Evolutionary conservation across 768 basidiomycete genomes (phyloP).

Genomic region (Dacryopinax spathularia): DNA sequence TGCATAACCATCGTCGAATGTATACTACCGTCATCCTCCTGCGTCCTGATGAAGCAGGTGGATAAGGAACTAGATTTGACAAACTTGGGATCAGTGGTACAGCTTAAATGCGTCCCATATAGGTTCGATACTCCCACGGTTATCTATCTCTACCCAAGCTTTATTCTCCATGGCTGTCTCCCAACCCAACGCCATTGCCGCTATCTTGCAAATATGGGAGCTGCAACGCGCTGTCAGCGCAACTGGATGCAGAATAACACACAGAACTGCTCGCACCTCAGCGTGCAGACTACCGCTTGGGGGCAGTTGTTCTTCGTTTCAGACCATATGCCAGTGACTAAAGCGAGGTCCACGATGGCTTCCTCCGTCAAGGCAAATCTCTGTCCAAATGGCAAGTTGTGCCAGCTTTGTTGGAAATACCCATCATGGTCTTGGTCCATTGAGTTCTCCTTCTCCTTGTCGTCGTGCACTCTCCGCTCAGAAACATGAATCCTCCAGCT

Average conservation of each 20-base stretch:
- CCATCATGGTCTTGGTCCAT: conserved; percentile 1
- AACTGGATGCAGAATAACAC: conserved; percentile 1
- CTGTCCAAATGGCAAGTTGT: conserved; percentile 19
- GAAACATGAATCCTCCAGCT: conserved; percentile 35
- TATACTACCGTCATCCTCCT: no score
- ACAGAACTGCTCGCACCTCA: conserved; percentile 32
- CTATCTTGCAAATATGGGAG: conserved; percentile 45
- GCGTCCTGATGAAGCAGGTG: no score
- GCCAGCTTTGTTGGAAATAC: conserved; percentile 27
- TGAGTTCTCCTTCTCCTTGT: conserved; percentile 20
- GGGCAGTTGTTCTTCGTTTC: conserved; percentile 32
- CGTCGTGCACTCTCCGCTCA: conserved; percentile 22
- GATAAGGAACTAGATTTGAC: not conserved
- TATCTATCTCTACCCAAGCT: conserved; percentile 56
- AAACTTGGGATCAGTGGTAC: conserved; percentile 13
- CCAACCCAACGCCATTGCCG: conserved; percentile 53
- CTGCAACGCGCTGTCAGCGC: conserved; percentile 22
- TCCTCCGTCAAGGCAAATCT: conserved; percentile 43
- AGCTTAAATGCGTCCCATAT: conserved; percentile 46
- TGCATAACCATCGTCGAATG: not conserved
- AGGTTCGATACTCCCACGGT: conserved; percentile 39
- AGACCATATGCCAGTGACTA: conserved; percentile 50
- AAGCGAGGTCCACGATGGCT: conserved; percentile 53
- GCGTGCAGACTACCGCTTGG: conserved; percentile 40
- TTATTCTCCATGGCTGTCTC: conserved; percentile 38